phyloP scores from a whole-genome alignment of 257 asterid species.

The Nicotiana tomentosiformis region DNA sequence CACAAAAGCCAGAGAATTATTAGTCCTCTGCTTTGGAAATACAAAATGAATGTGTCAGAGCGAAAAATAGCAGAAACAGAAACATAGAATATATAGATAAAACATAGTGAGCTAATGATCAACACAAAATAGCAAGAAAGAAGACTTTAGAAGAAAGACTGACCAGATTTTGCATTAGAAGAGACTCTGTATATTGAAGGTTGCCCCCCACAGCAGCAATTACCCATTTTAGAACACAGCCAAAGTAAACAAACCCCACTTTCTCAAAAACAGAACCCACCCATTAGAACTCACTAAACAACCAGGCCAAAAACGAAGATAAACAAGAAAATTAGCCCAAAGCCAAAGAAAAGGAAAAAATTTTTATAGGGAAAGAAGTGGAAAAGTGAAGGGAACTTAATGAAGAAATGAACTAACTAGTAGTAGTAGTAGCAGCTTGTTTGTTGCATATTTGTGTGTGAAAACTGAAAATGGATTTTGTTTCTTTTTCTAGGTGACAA shows the following conservation, averaged over 20 bases:
- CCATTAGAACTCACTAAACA: conserved; percentile 15
- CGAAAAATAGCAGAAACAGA: neutral
- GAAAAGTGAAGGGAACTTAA: conserved; percentile 1
- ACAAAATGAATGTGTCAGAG: neutral
- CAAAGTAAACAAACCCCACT: conserved; percentile 24
- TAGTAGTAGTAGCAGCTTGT: neutral
- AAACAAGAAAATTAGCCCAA: neutral
- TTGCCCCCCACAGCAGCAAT: conserved; percentile 54
- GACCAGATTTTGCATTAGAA: conserved; percentile 68
- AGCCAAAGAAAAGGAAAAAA: neutral
- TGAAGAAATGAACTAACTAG: neutral
- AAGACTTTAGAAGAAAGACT: neutral
- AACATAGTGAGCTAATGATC: neutral
- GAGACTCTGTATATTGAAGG: conserved; percentile 49
- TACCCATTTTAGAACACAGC: conserved; percentile 48
- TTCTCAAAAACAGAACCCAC: conserved; percentile 10
- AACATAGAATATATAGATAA: too few relatives aligned
- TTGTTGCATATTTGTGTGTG: neutral
- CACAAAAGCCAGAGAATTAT: too few relatives aligned
- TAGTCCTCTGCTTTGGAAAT: neutral
- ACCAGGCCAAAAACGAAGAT: neutral
- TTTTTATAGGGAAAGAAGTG: conserved; percentile 3
- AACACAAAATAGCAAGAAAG: neutral
- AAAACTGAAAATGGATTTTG: conserved; percentile 10
- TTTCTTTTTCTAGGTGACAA: conserved; percentile 19